phyloP scores from a whole-genome alignment of 371 early-diverging fungal genomes.

The Lichtheimia hyalospora region DNA sequence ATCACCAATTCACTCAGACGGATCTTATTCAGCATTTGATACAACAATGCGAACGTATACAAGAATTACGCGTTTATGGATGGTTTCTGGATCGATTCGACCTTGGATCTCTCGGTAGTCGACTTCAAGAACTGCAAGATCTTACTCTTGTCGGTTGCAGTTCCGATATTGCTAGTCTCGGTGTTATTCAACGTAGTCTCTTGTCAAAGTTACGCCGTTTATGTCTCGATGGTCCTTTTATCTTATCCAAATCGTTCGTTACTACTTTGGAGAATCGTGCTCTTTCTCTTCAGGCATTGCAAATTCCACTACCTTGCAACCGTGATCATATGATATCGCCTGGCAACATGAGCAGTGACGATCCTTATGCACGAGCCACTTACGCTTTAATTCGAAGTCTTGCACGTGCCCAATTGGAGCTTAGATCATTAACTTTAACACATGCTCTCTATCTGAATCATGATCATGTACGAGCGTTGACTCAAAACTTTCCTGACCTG shows the following conservation, averaged over 20 bases:
- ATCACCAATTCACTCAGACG: slow-evolving; percentile 16
- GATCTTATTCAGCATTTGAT: slow-evolving; percentile 18
- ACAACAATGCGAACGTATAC: slow-evolving; percentile 32
- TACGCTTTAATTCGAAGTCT: no score
- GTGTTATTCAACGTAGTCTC: slow-evolving; percentile 14
- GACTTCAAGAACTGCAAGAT: slow-evolving; percentile 7
- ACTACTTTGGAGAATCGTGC: slow-evolving; percentile 14
- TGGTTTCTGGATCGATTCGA: slow-evolving; percentile 24
- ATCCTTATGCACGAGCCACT: no score
- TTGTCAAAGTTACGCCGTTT: slow-evolving; percentile 18
- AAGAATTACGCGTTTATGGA: slow-evolving; percentile 36
- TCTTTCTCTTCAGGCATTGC: slow-evolving; percentile 12
- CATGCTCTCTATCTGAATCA: slow-evolving; percentile 16
- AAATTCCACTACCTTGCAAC: slow-evolving; percentile 18
- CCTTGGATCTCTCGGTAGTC: slow-evolving; percentile 20
- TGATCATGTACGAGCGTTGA: slow-evolving; percentile 6
- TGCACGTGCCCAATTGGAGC: not conserved
- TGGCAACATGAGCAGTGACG: not conserved
- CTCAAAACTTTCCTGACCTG: slow-evolving; percentile 19
- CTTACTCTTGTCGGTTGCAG: slow-evolving; percentile 29
- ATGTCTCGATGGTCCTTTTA: slow-evolving; percentile 29
- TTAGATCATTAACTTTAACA: slow-evolving; percentile 25
- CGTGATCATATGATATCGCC: slow-evolving; percentile 9
- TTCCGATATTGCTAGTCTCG: not conserved
- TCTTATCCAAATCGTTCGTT: slow-evolving; percentile 12